Conservation (phyloP, 2,329 filamentous ascomycete species). For the Diaporthe sp. region DNA sequence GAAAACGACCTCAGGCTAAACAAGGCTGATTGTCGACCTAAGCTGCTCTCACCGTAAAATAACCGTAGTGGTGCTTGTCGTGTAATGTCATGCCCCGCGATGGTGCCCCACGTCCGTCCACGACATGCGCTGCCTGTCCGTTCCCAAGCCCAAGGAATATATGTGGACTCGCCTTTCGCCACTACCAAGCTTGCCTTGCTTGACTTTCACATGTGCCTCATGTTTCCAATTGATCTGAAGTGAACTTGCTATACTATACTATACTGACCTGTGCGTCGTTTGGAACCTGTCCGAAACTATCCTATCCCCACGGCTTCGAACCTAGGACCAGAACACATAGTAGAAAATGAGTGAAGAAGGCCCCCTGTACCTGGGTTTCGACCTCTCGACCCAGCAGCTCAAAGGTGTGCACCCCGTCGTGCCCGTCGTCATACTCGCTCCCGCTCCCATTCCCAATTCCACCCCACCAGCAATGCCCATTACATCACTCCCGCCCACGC, state of each 20-base stretch:
- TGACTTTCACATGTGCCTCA: conserved; percentile 11
- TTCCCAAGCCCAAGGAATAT: conserved; percentile 7
- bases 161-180: conserved; percentile 20
- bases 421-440: conserved; percentile 6
- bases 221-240: not conserved
- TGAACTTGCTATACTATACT: not conserved
- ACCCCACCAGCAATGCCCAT: not conserved
- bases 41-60: conserved; percentile 14
- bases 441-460: not conserved
- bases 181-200: not conserved
- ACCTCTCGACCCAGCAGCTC: conserved; percentile 95
- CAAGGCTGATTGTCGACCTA: conserved; percentile 35
- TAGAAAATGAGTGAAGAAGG: conserved; percentile 44
- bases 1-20: conserved; percentile 29
- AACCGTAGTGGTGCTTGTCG: conserved; percentile 5
- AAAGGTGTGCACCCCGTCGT: conserved; percentile 68
- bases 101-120: conserved; percentile 25
- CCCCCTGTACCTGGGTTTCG: conserved; percentile 89
- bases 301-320: not conserved
- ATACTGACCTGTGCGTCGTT: not conserved
- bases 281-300: not conserved
- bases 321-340: not conserved
- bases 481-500: not conserved
- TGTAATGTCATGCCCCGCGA: conserved; percentile 20
- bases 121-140: not conserved